Percentiles rank a stretch among this genome's conserved stretches.
These are phyloP conservation scores for Stachybotrys elegans DNA, from an alignment of 2,329 filamentous ascomycete genomes.

Conservation along the genomic window DNA sequence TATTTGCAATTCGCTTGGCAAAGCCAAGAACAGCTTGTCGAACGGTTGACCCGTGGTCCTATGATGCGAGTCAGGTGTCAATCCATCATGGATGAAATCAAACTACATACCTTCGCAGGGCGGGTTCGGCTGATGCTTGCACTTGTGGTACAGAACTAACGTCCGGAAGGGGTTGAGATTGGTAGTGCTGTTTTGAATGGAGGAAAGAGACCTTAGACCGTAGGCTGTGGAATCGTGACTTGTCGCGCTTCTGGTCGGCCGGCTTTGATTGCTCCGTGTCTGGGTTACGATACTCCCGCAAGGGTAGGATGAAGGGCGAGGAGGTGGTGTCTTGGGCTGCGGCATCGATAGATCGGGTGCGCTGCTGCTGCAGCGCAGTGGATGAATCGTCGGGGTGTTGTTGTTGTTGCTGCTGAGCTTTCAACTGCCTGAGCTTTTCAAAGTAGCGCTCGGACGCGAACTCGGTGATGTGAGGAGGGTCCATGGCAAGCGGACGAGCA, in stretches of 20 bases:
- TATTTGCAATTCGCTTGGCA: constrained; percentile 59
- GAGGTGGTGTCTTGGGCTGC: constrained; percentile 18
- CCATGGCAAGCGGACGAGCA: constrained; percentile 40
- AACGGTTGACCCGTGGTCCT: constrained; percentile 39
- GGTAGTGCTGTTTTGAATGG: constrained; percentile 25
- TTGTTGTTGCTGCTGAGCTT: constrained; percentile 39
- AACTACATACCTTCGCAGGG: constrained; percentile 27
- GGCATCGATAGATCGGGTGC: constrained; percentile 11
- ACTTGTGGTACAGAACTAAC: constrained; percentile 9
- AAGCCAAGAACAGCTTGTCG: constrained; percentile 50
- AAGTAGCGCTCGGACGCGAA: constrained; percentile 63
- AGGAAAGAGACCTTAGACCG: constrained; percentile 32
- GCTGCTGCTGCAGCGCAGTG: constrained; percentile 14
- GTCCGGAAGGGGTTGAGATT: too few species aligned
- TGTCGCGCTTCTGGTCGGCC: constrained; percentile 34
- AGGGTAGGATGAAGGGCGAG: constrained; percentile 45
- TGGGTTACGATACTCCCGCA: constrained; percentile 33
- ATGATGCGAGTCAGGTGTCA: constrained; percentile 24
- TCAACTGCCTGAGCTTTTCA: constrained; percentile 53
- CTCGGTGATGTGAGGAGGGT: constrained; percentile 59
- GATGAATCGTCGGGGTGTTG: constrained; percentile 22
- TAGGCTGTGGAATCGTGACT: constrained; percentile 35
- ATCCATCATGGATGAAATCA: too few species aligned
- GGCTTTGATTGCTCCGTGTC: constrained; percentile 25
- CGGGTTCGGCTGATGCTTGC: constrained; percentile 19